These are phyloP conservation scores for Aspergillus glaucus DNA, from an alignment of 2,329 filamentous ascomycete species.

Conservation along the genomic window DNA sequence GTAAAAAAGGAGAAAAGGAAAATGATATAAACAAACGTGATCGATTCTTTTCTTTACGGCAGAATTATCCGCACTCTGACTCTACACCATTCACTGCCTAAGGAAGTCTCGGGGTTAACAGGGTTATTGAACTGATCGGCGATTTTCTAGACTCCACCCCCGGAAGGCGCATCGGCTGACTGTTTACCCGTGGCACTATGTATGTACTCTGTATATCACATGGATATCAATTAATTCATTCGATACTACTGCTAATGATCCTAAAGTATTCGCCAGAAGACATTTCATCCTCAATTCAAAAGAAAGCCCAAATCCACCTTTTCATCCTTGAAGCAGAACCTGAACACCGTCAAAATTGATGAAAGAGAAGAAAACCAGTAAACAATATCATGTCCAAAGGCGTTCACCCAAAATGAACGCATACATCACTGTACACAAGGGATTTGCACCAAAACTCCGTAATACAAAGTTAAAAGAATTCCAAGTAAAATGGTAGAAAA, in stretches of 20 bases:
- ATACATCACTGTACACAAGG: neutral
- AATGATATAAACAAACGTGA: neutral
- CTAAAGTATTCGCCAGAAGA: neutral
- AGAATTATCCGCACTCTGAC: too few species aligned
- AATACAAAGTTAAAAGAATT: neutral
- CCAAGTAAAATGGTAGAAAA: neutral
- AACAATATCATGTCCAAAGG: neutral
- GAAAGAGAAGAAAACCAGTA: conserved; percentile 3
- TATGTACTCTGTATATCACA: too few species aligned
- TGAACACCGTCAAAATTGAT: conserved; percentile 8
- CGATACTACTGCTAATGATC: neutral
- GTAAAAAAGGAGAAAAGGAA: neutral
- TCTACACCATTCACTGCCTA: neutral
- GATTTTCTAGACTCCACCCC: too few species aligned
- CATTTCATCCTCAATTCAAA: neutral
- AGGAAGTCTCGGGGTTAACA: too few species aligned
- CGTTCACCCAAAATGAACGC: neutral
- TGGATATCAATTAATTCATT: too few species aligned
- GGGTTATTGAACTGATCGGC: too few species aligned
- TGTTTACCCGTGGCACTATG: too few species aligned
- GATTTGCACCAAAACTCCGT: neutral
- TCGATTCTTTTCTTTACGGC: neutral
- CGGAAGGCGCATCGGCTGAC: too few species aligned
- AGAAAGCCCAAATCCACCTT: conserved; percentile 4
- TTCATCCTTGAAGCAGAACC: conserved; percentile 4